phyloP scores from a whole-genome alignment of 371 early-diverging fungal genomes.

The Apophysomyces sp. region DNA sequence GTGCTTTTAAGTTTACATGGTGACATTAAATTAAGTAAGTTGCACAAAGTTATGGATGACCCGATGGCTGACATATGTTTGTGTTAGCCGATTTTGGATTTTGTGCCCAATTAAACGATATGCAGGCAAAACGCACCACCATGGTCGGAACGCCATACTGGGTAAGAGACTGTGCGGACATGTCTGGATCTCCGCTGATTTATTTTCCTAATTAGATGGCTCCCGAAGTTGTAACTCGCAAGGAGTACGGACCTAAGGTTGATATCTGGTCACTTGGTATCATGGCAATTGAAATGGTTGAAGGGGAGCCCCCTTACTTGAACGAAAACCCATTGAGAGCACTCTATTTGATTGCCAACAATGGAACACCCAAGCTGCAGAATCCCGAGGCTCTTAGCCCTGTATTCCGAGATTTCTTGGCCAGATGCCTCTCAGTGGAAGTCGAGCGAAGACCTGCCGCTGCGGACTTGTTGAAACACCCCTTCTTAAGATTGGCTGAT shows the following conservation, averaged over 20 bases:
- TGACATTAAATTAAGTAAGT: constrained; percentile 87
- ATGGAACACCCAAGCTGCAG: constrained; percentile 92
- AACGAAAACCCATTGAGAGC: constrained; percentile 92
- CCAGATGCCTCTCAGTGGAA: constrained; percentile 82
- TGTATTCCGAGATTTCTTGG: constrained; percentile 84
- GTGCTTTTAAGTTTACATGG: constrained; percentile 85
- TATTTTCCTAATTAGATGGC: constrained; percentile 68
- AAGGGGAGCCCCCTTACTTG: constrained; percentile 95
- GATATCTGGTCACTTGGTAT: constrained; percentile 99
- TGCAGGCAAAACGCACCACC: constrained; percentile 79
- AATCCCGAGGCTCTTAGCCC: constrained; percentile 83
- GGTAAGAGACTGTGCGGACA: constrained; percentile 12
- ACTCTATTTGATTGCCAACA: constrained; percentile 94
- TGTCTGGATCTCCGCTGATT: not conserved
- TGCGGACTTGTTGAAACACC: constrained; percentile 81
- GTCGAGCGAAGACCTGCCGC: constrained; percentile 84
- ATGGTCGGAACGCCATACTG: constrained; percentile 95
- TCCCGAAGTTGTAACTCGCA: constrained; percentile 92
- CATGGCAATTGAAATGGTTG: constrained; percentile 92
- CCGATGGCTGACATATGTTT: constrained; percentile 9
- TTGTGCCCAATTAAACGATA: constrained; percentile 88
- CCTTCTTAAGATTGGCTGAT: constrained; percentile 86
- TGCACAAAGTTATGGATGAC: not conserved
- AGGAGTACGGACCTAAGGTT: constrained; percentile 92
- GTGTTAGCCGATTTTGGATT: constrained; percentile 90